phyloP scores from a whole-genome alignment of 306 rosid species.

The Herpetospermum pedunculosum region DNA sequence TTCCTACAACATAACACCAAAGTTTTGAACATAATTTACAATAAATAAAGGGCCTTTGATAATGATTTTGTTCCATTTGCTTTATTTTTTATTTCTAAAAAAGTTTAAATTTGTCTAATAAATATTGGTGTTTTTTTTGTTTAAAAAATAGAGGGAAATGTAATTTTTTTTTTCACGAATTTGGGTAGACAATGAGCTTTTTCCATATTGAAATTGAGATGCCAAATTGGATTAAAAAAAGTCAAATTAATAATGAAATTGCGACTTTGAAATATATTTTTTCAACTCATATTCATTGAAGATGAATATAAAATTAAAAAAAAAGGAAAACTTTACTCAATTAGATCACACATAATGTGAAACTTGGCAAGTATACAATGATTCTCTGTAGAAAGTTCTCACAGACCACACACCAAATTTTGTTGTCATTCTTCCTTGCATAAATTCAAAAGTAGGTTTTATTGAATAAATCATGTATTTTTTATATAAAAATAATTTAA shows the following conservation, averaged over 20 bases:
- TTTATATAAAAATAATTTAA: not conserved
- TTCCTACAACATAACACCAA: not conserved
- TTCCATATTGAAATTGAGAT: not conserved
- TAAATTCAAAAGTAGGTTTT: not conserved
- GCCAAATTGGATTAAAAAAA: not conserved
- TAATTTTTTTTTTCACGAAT: too few species aligned
- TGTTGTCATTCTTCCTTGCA: not conserved
- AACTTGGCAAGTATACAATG: not conserved
- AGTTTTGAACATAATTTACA: not conserved
- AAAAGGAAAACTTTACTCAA: not conserved
- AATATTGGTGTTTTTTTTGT: too few species aligned
- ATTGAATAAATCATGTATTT: not conserved
- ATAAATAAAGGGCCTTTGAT: not conserved
- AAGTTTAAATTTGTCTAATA: not conserved
- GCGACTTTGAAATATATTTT: not conserved
- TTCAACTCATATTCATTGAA: not conserved
- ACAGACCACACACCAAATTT: not conserved
- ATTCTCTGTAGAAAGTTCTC: not conserved
- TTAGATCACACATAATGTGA: not conserved
- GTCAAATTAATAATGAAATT: constrained; percentile 2
- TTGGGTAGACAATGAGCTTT: not conserved
- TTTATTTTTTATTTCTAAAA: not conserved
- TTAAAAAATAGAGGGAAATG: too few species aligned
- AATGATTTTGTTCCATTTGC: not conserved
- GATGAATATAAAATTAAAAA: not conserved